Percentiles rank a stretch among this genome's conserved stretches.
These are phyloP conservation scores for Maudiozyma serrabonitensis DNA, from an alignment of 805 yeast genomes.

Conservation along the genomic window DNA sequence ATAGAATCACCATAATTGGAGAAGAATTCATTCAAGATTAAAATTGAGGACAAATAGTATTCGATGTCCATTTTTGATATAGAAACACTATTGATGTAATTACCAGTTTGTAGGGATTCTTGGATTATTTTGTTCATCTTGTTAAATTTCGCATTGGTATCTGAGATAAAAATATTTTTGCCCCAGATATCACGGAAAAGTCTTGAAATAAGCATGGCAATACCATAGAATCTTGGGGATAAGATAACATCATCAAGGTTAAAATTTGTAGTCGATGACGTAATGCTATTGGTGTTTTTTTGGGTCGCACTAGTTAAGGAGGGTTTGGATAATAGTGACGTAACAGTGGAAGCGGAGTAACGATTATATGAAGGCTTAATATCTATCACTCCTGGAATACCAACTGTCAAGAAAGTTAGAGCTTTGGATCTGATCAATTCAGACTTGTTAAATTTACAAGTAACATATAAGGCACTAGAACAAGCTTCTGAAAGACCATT, in stretches of 20 bases:
- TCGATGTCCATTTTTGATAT: constrained; percentile 41
- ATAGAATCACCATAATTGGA: constrained; percentile 47
- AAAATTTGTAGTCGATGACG: constrained; percentile 10
- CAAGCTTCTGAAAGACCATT: constrained; percentile 89
- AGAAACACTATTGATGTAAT: constrained; percentile 18
- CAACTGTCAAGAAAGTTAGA: constrained; percentile 34
- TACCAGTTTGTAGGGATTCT: constrained; percentile 6
- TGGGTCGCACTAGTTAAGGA: constrained; percentile 16
- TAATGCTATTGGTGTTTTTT: constrained; percentile 6
- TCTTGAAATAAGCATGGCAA: constrained; percentile 68
- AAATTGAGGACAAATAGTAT: constrained; percentile 59
- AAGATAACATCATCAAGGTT: constrained; percentile 68
- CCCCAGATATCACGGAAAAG: constrained; percentile 75
- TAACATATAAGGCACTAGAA: constrained; percentile 73
- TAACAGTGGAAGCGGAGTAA: constrained; percentile 21
- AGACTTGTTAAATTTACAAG: constrained; percentile 63
- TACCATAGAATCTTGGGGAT: constrained; percentile 87
- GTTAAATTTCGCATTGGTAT: constrained; percentile 14
- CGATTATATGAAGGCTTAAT: constrained; percentile 34
- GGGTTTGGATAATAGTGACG: constrained; percentile 21
- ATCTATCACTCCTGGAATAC: constrained; percentile 35
- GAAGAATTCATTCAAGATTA: constrained; percentile 61
- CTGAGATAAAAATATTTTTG: constrained; percentile 47
- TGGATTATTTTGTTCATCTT: constrained; percentile 1
- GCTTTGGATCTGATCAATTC: constrained; percentile 38